Evolutionary conservation across 1,284 basidiomycete genomes (phyloP), one percentile per base, ranked within the genome.

Genomic region (Malassezia caprae): DNA sequence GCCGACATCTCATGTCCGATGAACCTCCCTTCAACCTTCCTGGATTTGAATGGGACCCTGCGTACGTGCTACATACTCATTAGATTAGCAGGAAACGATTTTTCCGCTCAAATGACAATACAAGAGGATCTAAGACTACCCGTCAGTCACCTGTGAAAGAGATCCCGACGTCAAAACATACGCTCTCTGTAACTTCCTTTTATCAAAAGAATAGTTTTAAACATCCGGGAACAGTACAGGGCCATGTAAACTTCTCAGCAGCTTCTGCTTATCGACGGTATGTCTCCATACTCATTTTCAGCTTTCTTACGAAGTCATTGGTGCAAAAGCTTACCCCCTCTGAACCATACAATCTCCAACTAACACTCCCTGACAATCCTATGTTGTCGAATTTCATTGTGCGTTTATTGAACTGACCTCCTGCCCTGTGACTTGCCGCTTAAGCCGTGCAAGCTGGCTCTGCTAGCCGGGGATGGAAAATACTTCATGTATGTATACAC

Each of bases 21-120:
- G 23, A 31, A 12, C 48, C 55, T 10, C 55, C 55, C 1, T 57
- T 57, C 19, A 4, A 17, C 4, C 6, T 57, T 13, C 55, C 55
- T 17, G 55, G 55, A 2, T 57, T 40, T 30, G n/a, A n/a, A 17
- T 57, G 55, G 55, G 55, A 57, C 30, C 49, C 55, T 17, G 21
- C 8, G 54, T 56, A 48, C 12, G 55, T 52, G 8, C 13, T 17
- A 28, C 5, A 24, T n/a, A 15, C 27, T 43, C 24, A 24, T 17
- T 3, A 21, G 11, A 8, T 5, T n/a, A 57, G 55, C 7, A 28
- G 31, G 30, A 39, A 43, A 17, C 55, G 55, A 2, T 57, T 51
- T 15, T 57, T 57, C 31, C 23, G 4, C 2, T 27, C 41, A 15
- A 43, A n/a, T 43, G 4, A 12, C 12, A 10, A 21, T 11, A 21